These are phyloP conservation scores for Hypoxylon sp. DNA, from an alignment of 2,329 filamentous ascomycete genomes.

Conservation along the genomic window DNA sequence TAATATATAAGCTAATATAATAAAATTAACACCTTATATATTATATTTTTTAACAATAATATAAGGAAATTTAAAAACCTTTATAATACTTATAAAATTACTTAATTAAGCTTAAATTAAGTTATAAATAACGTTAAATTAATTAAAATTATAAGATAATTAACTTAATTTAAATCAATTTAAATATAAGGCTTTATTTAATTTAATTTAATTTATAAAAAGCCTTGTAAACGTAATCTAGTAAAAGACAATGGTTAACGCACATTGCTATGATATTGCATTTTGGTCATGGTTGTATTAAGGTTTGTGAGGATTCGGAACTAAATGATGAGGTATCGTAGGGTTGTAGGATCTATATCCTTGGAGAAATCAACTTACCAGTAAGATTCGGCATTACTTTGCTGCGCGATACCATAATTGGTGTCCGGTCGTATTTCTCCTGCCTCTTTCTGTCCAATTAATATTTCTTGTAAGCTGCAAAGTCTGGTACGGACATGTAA, in stretches of 20 bases:
- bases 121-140: too few species aligned
- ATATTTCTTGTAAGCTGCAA: not conserved
- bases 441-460: constrained; percentile 14
- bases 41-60: too few species aligned
- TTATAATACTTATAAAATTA: too few species aligned
- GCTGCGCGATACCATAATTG: constrained; percentile 1
- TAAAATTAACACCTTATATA: too few species aligned
- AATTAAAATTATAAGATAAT: too few species aligned
- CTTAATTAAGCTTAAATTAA: too few species aligned
- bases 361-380: not conserved
- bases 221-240: not conserved
- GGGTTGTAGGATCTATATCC: not conserved
- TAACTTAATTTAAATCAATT: too few species aligned
- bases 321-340: not conserved
- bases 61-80: too few species aligned
- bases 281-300: not conserved
- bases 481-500: not conserved
- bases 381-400: constrained; percentile 19
- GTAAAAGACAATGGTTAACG: not conserved
- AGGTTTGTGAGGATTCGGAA: not conserved
- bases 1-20: too few species aligned
- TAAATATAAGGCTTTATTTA: too few species aligned
- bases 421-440: constrained; percentile 1
- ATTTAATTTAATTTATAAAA: too few species aligned
- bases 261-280: not conserved